phyloP scores from a whole-genome alignment of 805 yeast species.

The Isabelozyma heimii region DNA sequence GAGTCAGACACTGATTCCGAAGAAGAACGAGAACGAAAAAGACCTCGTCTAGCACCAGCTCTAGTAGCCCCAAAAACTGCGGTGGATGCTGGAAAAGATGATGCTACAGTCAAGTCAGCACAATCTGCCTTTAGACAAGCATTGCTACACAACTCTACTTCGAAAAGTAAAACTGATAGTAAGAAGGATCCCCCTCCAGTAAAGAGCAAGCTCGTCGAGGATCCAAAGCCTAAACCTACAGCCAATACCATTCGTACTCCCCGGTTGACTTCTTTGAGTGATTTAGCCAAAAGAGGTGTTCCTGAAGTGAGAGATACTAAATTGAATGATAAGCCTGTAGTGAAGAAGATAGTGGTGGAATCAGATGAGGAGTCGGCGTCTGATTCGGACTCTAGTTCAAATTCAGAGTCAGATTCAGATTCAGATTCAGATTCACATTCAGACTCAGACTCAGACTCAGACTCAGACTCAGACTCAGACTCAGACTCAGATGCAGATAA shows the following conservation, averaged over 20 bases:
- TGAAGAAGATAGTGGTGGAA: background rate
- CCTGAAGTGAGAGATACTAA: slow-evolving; percentile 60
- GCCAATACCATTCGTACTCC: slow-evolving; percentile 13
- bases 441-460: slow-evolving; percentile 2
- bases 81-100: background rate
- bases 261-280: slow-evolving; percentile 52
- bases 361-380: background rate
- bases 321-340: background rate
- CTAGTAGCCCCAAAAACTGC: background rate
- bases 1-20: slow-evolving; percentile 9
- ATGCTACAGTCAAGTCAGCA: background rate
- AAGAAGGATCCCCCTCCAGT: background rate
- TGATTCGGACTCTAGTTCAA: background rate
- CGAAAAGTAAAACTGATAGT: background rate
- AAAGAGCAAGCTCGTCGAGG: background rate
- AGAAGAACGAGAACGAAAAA: slow-evolving; percentile 3
- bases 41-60: slow-evolving; percentile 1
- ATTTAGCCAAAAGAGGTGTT: slow-evolving; percentile 60
- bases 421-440: background rate
- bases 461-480: slow-evolving; percentile 8
- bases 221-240: background rate
- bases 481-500: slow-evolving; percentile 5
- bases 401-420: slow-evolving; percentile 1
- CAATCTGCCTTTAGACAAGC: background rate
- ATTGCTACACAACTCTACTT: background rate